Conservation (phyloP, 768 basidiomycete species). For the Rhodotorula sphaerocarpa region DNA sequence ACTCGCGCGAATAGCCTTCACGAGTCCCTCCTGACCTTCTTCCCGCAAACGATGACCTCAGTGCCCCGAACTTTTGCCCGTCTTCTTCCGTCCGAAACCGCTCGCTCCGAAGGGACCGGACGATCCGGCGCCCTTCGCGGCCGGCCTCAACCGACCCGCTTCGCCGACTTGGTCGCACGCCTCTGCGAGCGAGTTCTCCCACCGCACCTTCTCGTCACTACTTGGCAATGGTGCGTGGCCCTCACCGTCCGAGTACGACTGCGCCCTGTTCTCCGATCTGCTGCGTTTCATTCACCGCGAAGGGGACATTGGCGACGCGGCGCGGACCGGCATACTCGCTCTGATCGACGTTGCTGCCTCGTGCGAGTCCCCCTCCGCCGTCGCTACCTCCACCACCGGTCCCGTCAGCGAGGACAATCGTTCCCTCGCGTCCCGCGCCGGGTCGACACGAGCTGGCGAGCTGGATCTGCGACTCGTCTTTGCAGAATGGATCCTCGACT, state of each 20-base stretch:
- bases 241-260: constrained; percentile 67
- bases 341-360: constrained; percentile 77
- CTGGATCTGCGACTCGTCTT: constrained; percentile 77
- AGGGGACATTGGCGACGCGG: constrained; percentile 85
- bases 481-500: constrained; percentile 86
- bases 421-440: not conserved
- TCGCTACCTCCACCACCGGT: constrained; percentile 1
- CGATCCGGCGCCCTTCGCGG: constrained; percentile 25
- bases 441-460: not conserved
- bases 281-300: constrained; percentile 91
- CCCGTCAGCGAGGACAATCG: constrained; percentile 26
- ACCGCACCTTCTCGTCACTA: constrained; percentile 38
- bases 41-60: too few relatives aligned
- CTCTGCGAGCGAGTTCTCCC: constrained; percentile 51
- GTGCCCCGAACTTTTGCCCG: constrained; percentile 81
- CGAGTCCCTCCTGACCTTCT: not conserved
- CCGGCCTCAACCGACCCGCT: constrained; percentile 28
- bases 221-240: constrained; percentile 34
- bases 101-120: too few relatives aligned
- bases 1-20: not conserved
- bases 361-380: constrained; percentile 63
- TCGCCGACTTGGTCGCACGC: constrained; percentile 59
- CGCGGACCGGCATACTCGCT: constrained; percentile 82
- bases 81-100: constrained; percentile 92
- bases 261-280: constrained; percentile 88